Base-by-base conservation (phyloP, 2,329 filamentous ascomycete genomes). In the Daldinia sp. region DNA sequence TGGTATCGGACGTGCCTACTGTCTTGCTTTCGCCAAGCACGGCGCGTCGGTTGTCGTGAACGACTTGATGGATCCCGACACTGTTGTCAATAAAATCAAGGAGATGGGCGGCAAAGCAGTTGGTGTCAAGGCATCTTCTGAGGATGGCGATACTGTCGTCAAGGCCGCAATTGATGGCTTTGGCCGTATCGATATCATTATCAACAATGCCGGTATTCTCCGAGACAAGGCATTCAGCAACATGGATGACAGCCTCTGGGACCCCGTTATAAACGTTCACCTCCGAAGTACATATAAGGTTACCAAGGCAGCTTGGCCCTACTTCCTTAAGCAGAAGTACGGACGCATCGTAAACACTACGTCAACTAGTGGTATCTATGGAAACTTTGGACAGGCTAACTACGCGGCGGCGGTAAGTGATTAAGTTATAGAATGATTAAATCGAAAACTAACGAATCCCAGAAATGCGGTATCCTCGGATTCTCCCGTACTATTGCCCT, bases 371-470 rank as follows among this genome's bases (percentile, higher is more conserved):
- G 95, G 95, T 79, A 96, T 99, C 78, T 99, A 99, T 77, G 95
- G 95, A 72, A 99, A 97, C 86, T 99, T 99, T 77, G 95, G 95
- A 67, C 95, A 99, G 81, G 92, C 94, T 74, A 99, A 99, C 85
- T 99, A 99, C 79, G 87, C 95, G 66, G 92, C 94, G 61, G 92
- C 92, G 60, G 89, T 91, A 85, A 82, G 88, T 84, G 1, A 48
- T 35, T 1, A 45, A 15, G 15, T 8, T 7, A 30, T 9, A 27
- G 8, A 48, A 54, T 69, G 49, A 63, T 15, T 6, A 15, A 17
- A 10, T 23, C 11, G 15, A 10, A 35, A 25, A 29, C 74, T 76
- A 68, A 75, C 39, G 0, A 43, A 11, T 23, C 27, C 10, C 68
- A 91, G 88, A 95, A 95, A 89, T 86, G 87, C 70, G 95, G 92